These are phyloP conservation scores for Phytopythium montanum DNA, from an alignment of 352 stramenopile species.

Conservation along the genomic window DNA sequence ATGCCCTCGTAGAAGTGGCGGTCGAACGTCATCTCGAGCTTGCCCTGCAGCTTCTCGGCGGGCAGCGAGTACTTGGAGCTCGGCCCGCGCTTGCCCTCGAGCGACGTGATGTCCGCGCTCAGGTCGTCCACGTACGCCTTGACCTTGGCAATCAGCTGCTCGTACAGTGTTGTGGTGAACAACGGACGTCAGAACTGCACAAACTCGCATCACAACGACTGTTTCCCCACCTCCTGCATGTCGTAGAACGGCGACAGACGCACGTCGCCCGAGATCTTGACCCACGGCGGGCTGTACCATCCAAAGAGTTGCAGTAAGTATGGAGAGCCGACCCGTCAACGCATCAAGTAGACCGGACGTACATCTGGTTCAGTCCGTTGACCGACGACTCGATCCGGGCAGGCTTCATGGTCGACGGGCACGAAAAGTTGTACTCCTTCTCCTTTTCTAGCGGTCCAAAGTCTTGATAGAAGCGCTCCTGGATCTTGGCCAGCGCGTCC, in stretches of 20 bases:
- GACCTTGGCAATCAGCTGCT: constrained; percentile 70
- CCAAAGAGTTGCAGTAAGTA: background rate
- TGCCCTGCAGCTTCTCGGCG: constrained; percentile 69
- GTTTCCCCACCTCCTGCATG: constrained; percentile 62
- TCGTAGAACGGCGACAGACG: constrained; percentile 92
- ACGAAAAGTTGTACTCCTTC: constrained; percentile 90
- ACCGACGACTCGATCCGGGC: constrained; percentile 78
- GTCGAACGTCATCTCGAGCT: constrained; percentile 87
- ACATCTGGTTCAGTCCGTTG: constrained; percentile 86
- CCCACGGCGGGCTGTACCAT: constrained; percentile 73
- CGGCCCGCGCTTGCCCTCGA: constrained; percentile 81
- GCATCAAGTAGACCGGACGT: constrained; percentile 9
- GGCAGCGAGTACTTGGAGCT: constrained; percentile 91
- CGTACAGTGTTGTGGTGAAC: too few relatives aligned
- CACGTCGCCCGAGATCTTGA: constrained; percentile 89
- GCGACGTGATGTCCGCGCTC: constrained; percentile 77
- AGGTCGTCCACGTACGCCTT: constrained; percentile 83
- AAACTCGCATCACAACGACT: too few relatives aligned
- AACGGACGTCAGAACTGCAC: too few relatives aligned
- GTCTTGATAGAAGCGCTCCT: constrained; percentile 88
- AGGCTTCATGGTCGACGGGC: constrained; percentile 85
- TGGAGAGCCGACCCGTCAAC: background rate
- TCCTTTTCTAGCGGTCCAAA: constrained; percentile 84
- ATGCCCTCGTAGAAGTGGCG: constrained; percentile 87
- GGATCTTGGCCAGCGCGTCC: constrained; percentile 82